These are phyloP conservation scores for Rutidosis leptorrhynchoides DNA, from an alignment of 129 eudicot genomes.

Conservation along the genomic window DNA sequence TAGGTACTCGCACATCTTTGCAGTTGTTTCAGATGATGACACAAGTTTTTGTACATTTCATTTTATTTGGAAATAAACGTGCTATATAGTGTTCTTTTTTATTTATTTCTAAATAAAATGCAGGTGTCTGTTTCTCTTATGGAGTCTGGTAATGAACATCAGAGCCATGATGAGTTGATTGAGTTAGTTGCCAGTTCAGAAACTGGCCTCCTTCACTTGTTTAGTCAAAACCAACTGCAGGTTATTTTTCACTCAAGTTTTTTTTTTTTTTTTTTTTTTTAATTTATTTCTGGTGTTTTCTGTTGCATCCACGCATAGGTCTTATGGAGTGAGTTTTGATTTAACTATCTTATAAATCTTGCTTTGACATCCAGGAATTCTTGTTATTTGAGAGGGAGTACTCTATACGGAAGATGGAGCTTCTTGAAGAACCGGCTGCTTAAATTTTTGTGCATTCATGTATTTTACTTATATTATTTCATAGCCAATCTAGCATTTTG, in stretches of 20 bases:
- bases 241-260: conserved; percentile 27
- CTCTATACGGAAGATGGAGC: conserved; percentile 68
- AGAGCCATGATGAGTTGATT: conserved; percentile 73
- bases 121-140: conserved; percentile 82
- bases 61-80: conserved; percentile 4
- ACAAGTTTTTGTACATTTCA: neutral
- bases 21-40: neutral
- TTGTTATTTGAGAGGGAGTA: conserved; percentile 84
- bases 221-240: conserved; percentile 91
- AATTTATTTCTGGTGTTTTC: too few species aligned
- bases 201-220: conserved; percentile 55
- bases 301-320: neutral
- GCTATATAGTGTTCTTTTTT: neutral
- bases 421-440: conserved; percentile 43
- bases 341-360: neutral
- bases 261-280: too few species aligned
- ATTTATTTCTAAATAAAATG: neutral
- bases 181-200: conserved; percentile 71
- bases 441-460: conserved; percentile 30
- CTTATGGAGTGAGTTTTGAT: neutral
- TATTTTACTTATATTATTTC: conserved; percentile 18
- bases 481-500: neutral
- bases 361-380: conserved; percentile 60
- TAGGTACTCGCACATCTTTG: conserved; percentile 29
- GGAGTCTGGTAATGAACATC: conserved; percentile 65